Evolutionary conservation across 2,329 filamentous ascomycete species (phyloP).

Genomic region (Cordyceps javanica): DNA sequence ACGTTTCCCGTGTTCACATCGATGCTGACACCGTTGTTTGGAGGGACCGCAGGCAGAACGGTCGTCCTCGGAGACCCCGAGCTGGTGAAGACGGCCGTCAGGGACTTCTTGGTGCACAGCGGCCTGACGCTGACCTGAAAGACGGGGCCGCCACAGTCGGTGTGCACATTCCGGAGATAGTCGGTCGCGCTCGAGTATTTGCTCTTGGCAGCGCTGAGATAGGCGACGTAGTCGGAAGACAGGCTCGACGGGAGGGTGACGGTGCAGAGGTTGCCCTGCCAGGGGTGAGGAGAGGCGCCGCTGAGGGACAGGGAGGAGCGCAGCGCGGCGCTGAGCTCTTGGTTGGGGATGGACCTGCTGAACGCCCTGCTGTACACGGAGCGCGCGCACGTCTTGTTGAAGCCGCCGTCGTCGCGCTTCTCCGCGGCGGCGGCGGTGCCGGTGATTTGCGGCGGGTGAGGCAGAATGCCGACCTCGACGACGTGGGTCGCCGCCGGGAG

Average conservation of each 20-base stretch:
- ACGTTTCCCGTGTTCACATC: not conserved
- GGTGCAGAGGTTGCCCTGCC: slow-evolving; percentile 4
- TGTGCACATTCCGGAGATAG: not conserved
- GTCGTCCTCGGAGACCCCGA: not conserved
- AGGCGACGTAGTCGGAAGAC: not conserved
- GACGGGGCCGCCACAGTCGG: not conserved
- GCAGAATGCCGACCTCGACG: not conserved
- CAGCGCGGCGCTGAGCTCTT: not conserved
- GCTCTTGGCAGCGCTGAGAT: not conserved
- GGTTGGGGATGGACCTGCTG: not conserved
- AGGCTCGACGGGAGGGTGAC: slow-evolving; percentile 7
- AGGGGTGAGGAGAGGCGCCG: not conserved
- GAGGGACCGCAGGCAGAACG: not conserved
- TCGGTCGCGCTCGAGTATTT: not conserved
- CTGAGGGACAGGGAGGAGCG: not conserved
- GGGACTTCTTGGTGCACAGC: not conserved
- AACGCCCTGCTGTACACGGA: slow-evolving; percentile 1
- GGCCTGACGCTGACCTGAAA: slow-evolving; percentile 7
- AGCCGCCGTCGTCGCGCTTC: not conserved
- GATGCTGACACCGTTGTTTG: not conserved
- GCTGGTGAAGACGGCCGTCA: slow-evolving; percentile 5
- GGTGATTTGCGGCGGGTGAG: not conserved
- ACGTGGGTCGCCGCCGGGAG: not conserved
- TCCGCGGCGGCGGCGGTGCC: not conserved
- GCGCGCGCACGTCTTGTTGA: slow-evolving; percentile 3